phyloP scores from a whole-genome alignment of 352 stramenopile species.

The Elongisporangium senticosum region DNA sequence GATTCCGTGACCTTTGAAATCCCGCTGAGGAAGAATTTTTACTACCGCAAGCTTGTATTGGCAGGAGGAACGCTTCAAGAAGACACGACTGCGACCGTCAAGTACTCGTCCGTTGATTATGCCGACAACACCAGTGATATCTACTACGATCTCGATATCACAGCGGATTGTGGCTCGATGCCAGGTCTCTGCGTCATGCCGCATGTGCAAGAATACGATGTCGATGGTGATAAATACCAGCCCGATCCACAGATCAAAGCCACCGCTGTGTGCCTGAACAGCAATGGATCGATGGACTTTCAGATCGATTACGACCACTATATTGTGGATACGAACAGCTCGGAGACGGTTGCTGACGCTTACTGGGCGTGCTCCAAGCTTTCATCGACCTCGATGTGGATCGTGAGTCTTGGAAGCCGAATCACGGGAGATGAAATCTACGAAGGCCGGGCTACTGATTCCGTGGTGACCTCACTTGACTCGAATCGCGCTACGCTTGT shows the following conservation, averaged over 20 bases:
- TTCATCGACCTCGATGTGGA: conserved; percentile 35
- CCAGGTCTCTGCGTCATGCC: conserved; percentile 18
- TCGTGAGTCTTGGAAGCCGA: conserved; percentile 36
- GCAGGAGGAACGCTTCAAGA: conserved; percentile 5
- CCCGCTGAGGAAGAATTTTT: conserved; percentile 15
- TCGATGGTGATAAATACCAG: conserved; percentile 12
- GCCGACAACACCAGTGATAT: conserved; percentile 1
- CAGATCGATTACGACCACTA: conserved; percentile 21
- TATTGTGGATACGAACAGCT: background rate
- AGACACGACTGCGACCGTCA: conserved; percentile 1
- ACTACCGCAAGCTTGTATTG: conserved; percentile 10
- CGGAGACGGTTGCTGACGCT: background rate
- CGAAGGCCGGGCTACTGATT: background rate
- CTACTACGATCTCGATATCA: conserved; percentile 10
- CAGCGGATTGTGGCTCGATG: conserved; percentile 16
- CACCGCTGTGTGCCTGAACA: conserved; percentile 27
- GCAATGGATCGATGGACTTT: conserved; percentile 20
- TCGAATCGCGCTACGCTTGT: conserved; percentile 7
- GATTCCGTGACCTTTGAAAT: conserved; percentile 41
- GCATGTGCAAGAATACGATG: conserved; percentile 8
- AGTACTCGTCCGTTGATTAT: conserved; percentile 10
- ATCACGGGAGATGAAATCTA: conserved; percentile 32
- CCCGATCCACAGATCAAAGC: conserved; percentile 30
- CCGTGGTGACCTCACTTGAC: conserved; percentile 9
- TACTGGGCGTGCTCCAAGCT: conserved; percentile 15